Percentiles rank a stretch among this genome's conserved stretches.
Conservation (phyloP, 2,329 filamentous ascomycete genomes). For the Colletotrichum ledebouriae region DNA sequence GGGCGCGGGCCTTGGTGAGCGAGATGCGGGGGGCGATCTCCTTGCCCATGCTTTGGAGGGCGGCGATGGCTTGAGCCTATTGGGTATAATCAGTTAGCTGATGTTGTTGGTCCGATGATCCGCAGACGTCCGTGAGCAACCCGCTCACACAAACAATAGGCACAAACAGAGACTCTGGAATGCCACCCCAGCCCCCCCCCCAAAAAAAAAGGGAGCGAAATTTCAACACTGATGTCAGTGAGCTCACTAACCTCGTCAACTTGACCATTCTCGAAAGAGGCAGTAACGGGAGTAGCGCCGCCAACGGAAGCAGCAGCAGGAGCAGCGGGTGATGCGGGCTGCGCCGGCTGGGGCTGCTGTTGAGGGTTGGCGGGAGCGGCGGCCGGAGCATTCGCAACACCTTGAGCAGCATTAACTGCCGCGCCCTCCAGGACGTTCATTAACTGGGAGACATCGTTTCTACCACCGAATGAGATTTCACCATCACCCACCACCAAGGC, state of each 20-base stretch:
- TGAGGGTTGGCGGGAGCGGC: constrained; percentile 46
- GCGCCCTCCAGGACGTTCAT: constrained; percentile 63
- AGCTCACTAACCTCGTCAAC: constrained; percentile 39
- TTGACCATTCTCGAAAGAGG: constrained; percentile 23
- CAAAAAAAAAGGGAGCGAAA: not conserved
- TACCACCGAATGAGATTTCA: constrained; percentile 62
- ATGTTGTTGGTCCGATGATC: constrained; percentile 9
- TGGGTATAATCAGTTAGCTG: constrained; percentile 23
- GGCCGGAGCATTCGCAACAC: constrained; percentile 46
- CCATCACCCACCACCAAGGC: constrained; percentile 55
- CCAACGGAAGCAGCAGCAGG: constrained; percentile 35
- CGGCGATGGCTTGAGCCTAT: constrained; percentile 57
- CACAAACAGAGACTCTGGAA: constrained; percentile 44
- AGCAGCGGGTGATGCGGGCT: constrained; percentile 38
- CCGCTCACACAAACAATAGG: constrained; percentile 52
- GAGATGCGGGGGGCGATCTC: constrained; percentile 59
- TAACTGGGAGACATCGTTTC: constrained; percentile 59
- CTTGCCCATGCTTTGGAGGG: constrained; percentile 63
- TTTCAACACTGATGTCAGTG: no score
- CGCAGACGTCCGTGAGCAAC: constrained; percentile 38
- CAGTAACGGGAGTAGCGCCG: constrained; percentile 26
- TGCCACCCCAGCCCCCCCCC: no score
- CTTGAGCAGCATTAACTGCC: constrained; percentile 55
- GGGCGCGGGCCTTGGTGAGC: constrained; percentile 44
- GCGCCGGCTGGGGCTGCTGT: constrained; percentile 42